Base-by-base conservation (phyloP, 257 asterid genomes). In the Mitragyna speciosa region DNA sequence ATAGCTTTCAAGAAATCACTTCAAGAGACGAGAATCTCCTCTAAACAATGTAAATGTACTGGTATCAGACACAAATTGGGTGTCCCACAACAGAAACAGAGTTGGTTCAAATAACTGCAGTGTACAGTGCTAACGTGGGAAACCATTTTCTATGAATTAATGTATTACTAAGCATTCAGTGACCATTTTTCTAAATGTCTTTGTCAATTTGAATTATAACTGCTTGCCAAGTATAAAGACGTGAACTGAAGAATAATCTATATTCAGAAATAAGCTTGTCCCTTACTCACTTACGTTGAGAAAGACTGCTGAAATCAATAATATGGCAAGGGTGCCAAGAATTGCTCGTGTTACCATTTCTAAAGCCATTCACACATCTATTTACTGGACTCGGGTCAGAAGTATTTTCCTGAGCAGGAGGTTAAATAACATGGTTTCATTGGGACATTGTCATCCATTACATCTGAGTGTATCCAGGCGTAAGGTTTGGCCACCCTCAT, bases 391-490 rank as follows among this genome's bases (percentile, higher is more conserved):
- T 80, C 65, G 90, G 82, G 72, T 78, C 87, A 75, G 82, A 83
- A 82, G 75, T 80, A 76, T 78, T 64, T 79, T 83, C 64, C 83
- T 58, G 81, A 79, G 72, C 75, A 82, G 74, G 94, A 89, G 67
- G 83, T 75, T 59, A 84, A 78, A 78, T 76, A 22, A 82, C 76
- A 75, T 51, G 88, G 90, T 76, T 85, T 86, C 98, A 95, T 86
- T 88, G 87, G 91, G 84, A 95, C 83, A 86, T 95, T 95, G 84
- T 95, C 99, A 80, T 93, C 97, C 99, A 95, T 95, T 48, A 95
- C 89, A 83, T 93, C 99, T 0, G 94, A 88, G 92, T 95, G 99
- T 87, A 93, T 89, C 99, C 98, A 95, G 87, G 97, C 88, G 85
- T 83, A 90, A 49, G 89, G 83, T 82, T 84, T 83, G 79, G 61